These are phyloP conservation scores for Aspergillus candidus DNA, from an alignment of 2,329 filamentous ascomycete genomes.

Conservation along the genomic window DNA sequence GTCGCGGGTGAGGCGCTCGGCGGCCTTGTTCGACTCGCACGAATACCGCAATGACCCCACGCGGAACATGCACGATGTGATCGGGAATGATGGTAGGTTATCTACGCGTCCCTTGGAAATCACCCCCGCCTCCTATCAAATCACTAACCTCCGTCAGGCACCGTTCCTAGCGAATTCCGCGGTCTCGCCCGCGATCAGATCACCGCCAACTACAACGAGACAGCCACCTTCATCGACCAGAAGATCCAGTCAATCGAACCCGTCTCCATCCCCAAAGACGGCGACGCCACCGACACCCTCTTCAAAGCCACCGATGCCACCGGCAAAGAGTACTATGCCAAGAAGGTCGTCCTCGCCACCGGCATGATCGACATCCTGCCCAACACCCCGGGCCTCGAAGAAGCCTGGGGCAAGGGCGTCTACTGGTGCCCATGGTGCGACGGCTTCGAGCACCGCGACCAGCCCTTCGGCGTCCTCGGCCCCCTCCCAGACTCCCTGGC, in stretches of 20 bases:
- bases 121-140: slow-evolving; percentile 2
- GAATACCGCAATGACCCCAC: slow-evolving; percentile 54
- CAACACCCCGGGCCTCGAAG: slow-evolving; percentile 47
- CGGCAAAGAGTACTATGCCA: slow-evolving; percentile 39
- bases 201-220: slow-evolving; percentile 40
- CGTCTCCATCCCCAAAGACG: slow-evolving; percentile 5
- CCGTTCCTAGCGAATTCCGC: slow-evolving; percentile 51
- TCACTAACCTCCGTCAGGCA: slow-evolving; percentile 33
- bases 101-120: not conserved
- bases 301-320: slow-evolving; percentile 42
- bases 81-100: slow-evolving; percentile 52
- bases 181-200: slow-evolving; percentile 50
- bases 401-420: slow-evolving; percentile 55
- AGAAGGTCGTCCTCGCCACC: slow-evolving; percentile 54
- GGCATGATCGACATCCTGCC: slow-evolving; percentile 53
- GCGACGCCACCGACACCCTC: slow-evolving; percentile 34
- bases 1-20: slow-evolving; percentile 52
- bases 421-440: slow-evolving; percentile 63
- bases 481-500: slow-evolving; percentile 41
- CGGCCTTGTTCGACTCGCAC: slow-evolving; percentile 53
- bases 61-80: slow-evolving; percentile 56
- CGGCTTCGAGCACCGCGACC: slow-evolving; percentile 56
- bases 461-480: slow-evolving; percentile 51
- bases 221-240: slow-evolving; percentile 47
- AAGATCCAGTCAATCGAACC: slow-evolving; percentile 41